Base-by-base conservation (phyloP, 805 yeast species). In the Metschnikowia dekortorum region DNA sequence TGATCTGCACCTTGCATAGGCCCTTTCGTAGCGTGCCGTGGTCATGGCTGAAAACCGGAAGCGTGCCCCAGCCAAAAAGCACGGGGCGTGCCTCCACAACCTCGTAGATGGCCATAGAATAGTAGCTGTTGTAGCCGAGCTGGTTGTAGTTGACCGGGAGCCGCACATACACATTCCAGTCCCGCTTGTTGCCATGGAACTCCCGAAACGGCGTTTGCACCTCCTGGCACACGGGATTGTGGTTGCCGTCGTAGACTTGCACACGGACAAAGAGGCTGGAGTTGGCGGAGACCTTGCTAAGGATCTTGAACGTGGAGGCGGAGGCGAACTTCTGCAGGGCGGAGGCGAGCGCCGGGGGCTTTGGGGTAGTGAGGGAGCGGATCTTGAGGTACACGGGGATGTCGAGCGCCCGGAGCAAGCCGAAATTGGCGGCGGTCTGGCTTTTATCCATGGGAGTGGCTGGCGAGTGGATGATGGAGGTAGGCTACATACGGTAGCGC, bases 91-190 rank as follows among this genome's bases (percentile, higher is more conserved):
- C 79, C 8, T 83, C 81, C 31, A 79, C 78, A 51, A 81, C 84
- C 54, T 87, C 96, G 80, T 84, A 87, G 2, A 90, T 56, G 2
- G 79, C 74, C 26, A 94, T 71, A 47, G 78, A 77, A 14, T 91
- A 63, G 53, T 74, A 77, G 4, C 94, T 67, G 38, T 80, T 78
- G 35, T 82, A 62, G 2, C 88, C 84, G n/a, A 92, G 64, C 60
- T 89, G 94, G 47, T 79, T 78, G 55, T 87, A 81, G 48, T 76
- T 74, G 2, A 91, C 77, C 0, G 97, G 92, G 43, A 94, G 65
- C 42, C 79, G 76, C 18, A 89, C 66, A 86, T 89, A 85, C 52
- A 82, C 81, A 57, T 85, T 79, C 91, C 94, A 89, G 63, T 78
- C 61, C 78, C 78, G 32, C 44, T 61, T 63, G 45, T 64, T 68